Base-by-base conservation (phyloP, 345 rosid species). In the Ricinus communis region DNA sequence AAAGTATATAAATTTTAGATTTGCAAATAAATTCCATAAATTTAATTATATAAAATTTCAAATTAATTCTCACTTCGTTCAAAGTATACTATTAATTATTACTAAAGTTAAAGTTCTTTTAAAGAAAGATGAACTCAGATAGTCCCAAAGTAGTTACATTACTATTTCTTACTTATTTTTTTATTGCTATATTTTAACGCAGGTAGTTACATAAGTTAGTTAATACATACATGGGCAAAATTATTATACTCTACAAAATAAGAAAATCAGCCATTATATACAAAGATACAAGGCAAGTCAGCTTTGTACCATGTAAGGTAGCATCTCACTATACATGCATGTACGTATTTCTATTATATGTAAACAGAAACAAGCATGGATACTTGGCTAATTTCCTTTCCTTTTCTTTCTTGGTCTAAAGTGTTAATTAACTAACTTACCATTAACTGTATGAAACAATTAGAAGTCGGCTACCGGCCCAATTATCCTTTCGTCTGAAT, bases 401-500 rank as follows among this genome's bases (percentile, higher is more conserved):
- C 21, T 12, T 21, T 13, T 18, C 13, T 22, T 36, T 18, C 0
- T 18, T 38, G 33, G 21, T 25, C 62, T 54, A 47, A 65, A 28
- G n/a, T n/a, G n/a, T n/a, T n/a, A 30, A 21, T 19, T 68, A 68
- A 68, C 62, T 16, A 22, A 41, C 63, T 68, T 41, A 0, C 38
- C 22, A 12, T 30, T 41, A 33, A 50, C 4, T 0, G 6, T 43
- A 43, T 43, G 47, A 43, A 43, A 43, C 47, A 43, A 1, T 33
- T 43, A 43, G 1, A 43, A 43, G 27, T 69, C 12, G 47, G 65
- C 66, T 19, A 66, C 79, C 65, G 0, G 38, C 53, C 64, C 28
- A 72, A 75, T 52, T 13, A 25, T 41, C 65, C 30, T 79, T 70
- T 41, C 82, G 75, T 72, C 70, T 64, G 58, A 56, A 40, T 61